Evolutionary conservation across 441 rosid genomes (phyloP).

Genomic region (California macrophylla): DNA sequence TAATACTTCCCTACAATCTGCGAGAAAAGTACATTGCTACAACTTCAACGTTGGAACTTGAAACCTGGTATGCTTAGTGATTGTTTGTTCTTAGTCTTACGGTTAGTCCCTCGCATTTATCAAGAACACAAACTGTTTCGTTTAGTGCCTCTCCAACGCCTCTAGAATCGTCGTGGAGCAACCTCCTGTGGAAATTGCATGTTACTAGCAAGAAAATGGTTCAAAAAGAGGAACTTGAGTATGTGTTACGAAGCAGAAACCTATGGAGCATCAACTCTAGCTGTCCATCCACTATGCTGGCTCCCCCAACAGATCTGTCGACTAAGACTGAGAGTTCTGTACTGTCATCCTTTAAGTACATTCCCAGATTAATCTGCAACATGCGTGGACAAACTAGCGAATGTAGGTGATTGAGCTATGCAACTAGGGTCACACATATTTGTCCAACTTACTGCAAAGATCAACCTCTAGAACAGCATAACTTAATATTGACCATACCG

Average conservation of each 20-base stretch:
- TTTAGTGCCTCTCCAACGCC: constrained; percentile 88
- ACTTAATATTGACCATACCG: constrained; percentile 31
- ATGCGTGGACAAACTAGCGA: background rate
- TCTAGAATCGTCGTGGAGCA: constrained; percentile 80
- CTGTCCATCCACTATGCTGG: constrained; percentile 83
- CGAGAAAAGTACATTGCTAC: constrained; percentile 1
- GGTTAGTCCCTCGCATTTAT: constrained; percentile 65
- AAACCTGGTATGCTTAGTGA: background rate
- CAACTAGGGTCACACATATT: too few species aligned
- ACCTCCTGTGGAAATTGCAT: constrained; percentile 46
- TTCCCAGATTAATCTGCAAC: constrained; percentile 81
- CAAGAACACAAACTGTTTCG: constrained; percentile 68
- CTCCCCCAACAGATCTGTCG: constrained; percentile 86
- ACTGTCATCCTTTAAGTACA: constrained; percentile 55
- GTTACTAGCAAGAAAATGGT: background rate
- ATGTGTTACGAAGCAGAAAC: constrained; percentile 26
- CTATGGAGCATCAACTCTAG: constrained; percentile 96
- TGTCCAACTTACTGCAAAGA: too few species aligned
- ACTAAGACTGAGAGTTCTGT: constrained; percentile 84
- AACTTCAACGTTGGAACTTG: background rate
- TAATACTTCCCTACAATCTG: constrained; percentile 57
- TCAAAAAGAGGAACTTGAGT: background rate
- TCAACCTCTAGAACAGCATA: too few species aligned
- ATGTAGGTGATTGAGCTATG: background rate
- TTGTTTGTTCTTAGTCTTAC: constrained; percentile 32